Evolutionary conservation across 1,284 basidiomycete genomes (phyloP), one percentile per base, ranked within the genome.

Genomic region (Leccinum pachyderme): DNA sequence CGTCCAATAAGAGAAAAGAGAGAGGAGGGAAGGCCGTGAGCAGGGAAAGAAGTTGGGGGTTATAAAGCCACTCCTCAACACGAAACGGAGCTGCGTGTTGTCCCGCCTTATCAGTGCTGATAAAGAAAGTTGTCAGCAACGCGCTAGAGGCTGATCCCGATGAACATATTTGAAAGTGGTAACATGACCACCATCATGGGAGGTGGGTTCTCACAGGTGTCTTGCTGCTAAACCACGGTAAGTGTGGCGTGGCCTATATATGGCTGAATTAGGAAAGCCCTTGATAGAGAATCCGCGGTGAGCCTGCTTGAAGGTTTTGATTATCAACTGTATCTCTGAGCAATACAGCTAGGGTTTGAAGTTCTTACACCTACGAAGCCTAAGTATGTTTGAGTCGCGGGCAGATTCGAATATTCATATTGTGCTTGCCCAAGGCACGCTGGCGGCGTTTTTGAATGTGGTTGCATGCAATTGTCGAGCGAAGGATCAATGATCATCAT

Each of bases 161-260:
- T 29, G 25, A 37, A 39, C 46, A 55, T 56, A 50, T 49, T 49
- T 60, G 32, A 49, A 31, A n/a, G 24, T 45, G 57, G 32, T 56
- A 57, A 57, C 57, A 59, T 57, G 56, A 59, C 44, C 46, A 41
- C 11, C 37, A 7, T 24, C 55, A 59, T 56, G 55, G 55, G 44
- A 53, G 41, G 28, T 24, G 27, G 32, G 24, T 45, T 55, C 56
- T 6, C 56, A 57, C 57, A 46, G 25, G 18, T 25, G 32, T 18
- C 4, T 25, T n/a, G 18, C 25, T 28, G 29, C 37, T 31, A 22
- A 56, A 43, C 11, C 49, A 44, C 43, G 43, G 24, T 25, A 51
- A 57, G 24, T 39, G 22, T 25, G 53, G 24, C 29, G 27, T 13
- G 44, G 5, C 31, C 13, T 7, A n/a, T 51, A 7, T 22, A 31